Evolutionary conservation across 179 eudicot genomes (phyloP), one percentile per base, ranked within the genome.

Genomic region (Silene noctiflora): DNA sequence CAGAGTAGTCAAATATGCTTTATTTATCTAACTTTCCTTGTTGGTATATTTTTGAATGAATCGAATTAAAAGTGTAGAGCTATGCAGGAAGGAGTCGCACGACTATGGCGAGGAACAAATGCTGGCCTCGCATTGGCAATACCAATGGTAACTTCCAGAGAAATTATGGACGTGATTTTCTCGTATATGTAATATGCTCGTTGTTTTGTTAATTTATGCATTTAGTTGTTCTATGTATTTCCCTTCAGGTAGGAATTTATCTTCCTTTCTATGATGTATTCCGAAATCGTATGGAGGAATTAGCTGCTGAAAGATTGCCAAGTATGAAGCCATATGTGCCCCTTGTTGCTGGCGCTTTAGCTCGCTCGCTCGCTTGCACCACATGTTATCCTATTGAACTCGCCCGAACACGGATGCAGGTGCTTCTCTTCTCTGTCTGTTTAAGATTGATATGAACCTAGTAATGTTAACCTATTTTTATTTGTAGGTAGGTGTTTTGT

Each of bases 101-200:
- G 90, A 79, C 82, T 94, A 44, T 94, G 98, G 97, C 89, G 96
- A 83, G 98, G 98, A 80, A 94, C 98, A 67, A 89, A 84, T 87
- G 99, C 98, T 56, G 94, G 89, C 64, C 86, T 96, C 62, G 98
- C 98, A 66, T 75, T 94, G 74, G 94, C 98, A 48, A 78, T 94
- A 55, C 98, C 97, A 44, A 90, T 93, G 85, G 97, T 92, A 81
- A 93, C 66, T 77, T 72, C 33, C 16, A 17, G 33, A 46, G 17
- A 20, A 46, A 6, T 77, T 39, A 14, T 74, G 6, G 55, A 69
- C 19, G 33, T 25, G n/a, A 13, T 60, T 75, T 19, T 33, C 75
- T 6, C 2, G 11, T 62, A 69, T 0, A 53, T 9, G 51, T 44
- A 55, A 16, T 55, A 11, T 74, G 73, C 42, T 59, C 69, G 12